Conservation (phyloP, 2,329 filamentous ascomycete genomes). For the Tolypocladium nubicola region DNA sequence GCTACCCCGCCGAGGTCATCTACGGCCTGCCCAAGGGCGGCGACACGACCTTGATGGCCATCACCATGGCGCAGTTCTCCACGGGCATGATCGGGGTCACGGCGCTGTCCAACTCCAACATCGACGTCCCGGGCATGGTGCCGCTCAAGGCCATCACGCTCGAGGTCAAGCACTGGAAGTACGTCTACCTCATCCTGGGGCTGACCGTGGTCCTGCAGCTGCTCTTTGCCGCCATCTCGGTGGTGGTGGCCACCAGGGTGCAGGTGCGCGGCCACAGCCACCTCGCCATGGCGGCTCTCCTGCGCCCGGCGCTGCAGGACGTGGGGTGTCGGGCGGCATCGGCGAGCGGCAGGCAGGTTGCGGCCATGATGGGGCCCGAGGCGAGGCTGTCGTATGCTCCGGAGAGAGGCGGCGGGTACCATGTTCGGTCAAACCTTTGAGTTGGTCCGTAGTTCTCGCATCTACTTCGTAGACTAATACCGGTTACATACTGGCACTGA, state of each 20-base stretch:
- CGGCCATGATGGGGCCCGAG: constrained; percentile 6
- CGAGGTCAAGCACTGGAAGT: constrained; percentile 20
- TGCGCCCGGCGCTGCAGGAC: constrained; percentile 8
- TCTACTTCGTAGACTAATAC: background rate
- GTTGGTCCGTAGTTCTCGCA: background rate
- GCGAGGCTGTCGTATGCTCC: constrained; percentile 5
- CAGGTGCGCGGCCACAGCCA: constrained; percentile 15
- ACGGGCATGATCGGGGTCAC: constrained; percentile 23
- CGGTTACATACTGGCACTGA: background rate
- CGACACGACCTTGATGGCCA: constrained; percentile 20
- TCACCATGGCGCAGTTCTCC: constrained; percentile 22
- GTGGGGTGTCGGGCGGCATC: constrained; percentile 5
- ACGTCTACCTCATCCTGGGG: constrained; percentile 19
- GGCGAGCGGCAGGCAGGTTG: background rate
- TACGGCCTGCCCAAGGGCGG: constrained; percentile 25
- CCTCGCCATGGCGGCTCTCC: constrained; percentile 9
- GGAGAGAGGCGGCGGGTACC: background rate
- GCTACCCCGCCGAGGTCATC: constrained; percentile 28
- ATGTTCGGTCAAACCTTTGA: background rate
- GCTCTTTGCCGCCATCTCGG: constrained; percentile 11
- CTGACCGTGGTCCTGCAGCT: constrained; percentile 21
- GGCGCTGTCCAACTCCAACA: constrained; percentile 16
- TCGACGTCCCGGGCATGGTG: constrained; percentile 15
- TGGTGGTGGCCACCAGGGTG: constrained; percentile 15
- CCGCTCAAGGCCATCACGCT: constrained; percentile 20